These are phyloP conservation scores for Talaromyces wortmannii DNA, from an alignment of 495 filamentous ascomycete genomes.

Conservation along the genomic window DNA sequence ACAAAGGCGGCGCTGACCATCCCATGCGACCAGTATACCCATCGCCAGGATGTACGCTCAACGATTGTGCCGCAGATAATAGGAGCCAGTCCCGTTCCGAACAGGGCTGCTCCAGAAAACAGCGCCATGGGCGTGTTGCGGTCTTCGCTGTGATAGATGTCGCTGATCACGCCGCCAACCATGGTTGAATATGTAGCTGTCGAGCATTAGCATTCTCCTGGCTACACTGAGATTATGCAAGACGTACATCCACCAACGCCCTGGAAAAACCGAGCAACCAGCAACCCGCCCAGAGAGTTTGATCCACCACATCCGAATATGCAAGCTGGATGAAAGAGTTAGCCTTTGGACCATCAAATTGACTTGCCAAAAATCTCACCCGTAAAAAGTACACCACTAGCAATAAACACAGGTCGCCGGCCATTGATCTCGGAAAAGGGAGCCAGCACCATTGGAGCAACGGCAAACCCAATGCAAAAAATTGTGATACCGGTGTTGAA, in stretches of 20 bases:
- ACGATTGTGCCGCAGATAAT: slow-evolving; percentile 66
- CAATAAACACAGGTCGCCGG: slow-evolving; percentile 72
- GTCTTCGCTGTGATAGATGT: slow-evolving; percentile 74
- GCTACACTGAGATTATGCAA: background rate
- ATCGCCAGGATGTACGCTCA: slow-evolving; percentile 65
- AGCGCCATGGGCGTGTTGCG: slow-evolving; percentile 88
- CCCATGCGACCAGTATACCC: slow-evolving; percentile 85
- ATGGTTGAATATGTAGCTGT: slow-evolving; percentile 76
- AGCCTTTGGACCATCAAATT: background rate
- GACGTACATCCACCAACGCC: slow-evolving; percentile 60
- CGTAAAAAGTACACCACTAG: slow-evolving; percentile 62
- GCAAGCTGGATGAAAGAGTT: slow-evolving; percentile 36
- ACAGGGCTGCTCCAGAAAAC: slow-evolving; percentile 67
- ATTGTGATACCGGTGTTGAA: slow-evolving; percentile 72
- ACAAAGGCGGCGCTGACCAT: slow-evolving; percentile 62
- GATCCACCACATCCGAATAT: slow-evolving; percentile 76
- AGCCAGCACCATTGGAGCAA: slow-evolving; percentile 85
- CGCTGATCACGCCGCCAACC: slow-evolving; percentile 86
- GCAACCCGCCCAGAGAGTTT: slow-evolving; percentile 60
- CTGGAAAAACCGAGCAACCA: slow-evolving; percentile 68
- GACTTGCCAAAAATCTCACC: slow-evolving; percentile 13
- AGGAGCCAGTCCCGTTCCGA: slow-evolving; percentile 79
- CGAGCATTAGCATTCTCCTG: background rate
- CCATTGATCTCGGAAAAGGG: slow-evolving; percentile 88
- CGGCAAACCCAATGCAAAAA: slow-evolving; percentile 76